phyloP scores from a whole-genome alignment of 2,329 filamentous ascomycete species.

The Penicillium oxalicum region DNA sequence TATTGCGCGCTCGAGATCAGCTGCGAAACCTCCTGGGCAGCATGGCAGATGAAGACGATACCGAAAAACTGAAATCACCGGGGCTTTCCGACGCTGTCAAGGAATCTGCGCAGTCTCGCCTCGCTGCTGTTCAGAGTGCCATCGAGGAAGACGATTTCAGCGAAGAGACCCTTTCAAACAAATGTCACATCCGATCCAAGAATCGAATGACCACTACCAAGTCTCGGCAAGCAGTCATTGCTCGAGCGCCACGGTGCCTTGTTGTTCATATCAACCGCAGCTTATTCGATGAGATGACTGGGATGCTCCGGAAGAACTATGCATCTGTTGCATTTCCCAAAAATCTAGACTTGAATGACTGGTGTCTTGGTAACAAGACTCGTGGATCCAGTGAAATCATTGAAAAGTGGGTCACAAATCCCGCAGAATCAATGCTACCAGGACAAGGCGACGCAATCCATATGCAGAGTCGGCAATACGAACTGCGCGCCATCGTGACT shows the following conservation, averaged over 20 bases:
- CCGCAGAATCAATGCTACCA: constrained; percentile 67
- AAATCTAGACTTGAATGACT: constrained; percentile 69
- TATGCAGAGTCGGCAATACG: constrained; percentile 52
- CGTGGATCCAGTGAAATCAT: constrained; percentile 32
- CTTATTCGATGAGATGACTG: constrained; percentile 78
- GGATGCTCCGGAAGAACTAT: constrained; percentile 74
- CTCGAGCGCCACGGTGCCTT: constrained; percentile 71
- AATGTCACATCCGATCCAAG: constrained; percentile 61
- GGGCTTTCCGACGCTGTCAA: constrained; percentile 34
- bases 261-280: constrained; percentile 88
- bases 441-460: constrained; percentile 52
- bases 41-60: constrained; percentile 34
- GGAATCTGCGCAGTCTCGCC: constrained; percentile 44
- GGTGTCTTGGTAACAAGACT: constrained; percentile 64
- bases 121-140: constrained; percentile 62
- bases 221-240: constrained; percentile 81
- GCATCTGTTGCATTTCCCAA: constrained; percentile 72
- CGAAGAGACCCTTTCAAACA: constrained; percentile 57
- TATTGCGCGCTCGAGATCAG: constrained; percentile 55
- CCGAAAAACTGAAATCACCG: constrained; percentile 19
- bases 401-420: constrained; percentile 67
- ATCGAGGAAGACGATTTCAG: constrained; percentile 76
- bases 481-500: constrained; percentile 75
- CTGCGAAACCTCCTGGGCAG: constrained; percentile 43
- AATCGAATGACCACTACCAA: constrained; percentile 73